Conservation (phyloP, 2,329 filamentous ascomycete genomes). For the Venturia carpophila region DNA sequence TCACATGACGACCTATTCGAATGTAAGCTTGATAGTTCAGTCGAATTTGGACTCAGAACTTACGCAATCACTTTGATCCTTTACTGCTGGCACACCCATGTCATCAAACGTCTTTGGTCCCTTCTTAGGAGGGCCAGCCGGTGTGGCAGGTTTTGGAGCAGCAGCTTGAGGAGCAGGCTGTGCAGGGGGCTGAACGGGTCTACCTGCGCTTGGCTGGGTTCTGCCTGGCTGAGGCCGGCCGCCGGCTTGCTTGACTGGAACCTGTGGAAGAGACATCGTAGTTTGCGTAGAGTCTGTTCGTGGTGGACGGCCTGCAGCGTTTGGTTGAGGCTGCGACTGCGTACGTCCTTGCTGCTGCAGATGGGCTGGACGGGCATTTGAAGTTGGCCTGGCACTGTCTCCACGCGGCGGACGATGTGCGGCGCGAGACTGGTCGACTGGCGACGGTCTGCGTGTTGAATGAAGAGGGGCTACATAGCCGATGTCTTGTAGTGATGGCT, state of each 20-base stretch:
- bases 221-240: conserved; percentile 13
- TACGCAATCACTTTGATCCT: conserved; percentile 88
- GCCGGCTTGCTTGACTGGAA: conserved; percentile 6
- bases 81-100: conserved; percentile 85
- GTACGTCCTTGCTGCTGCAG: conserved; percentile 7
- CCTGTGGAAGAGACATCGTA: background rate
- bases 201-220: conserved; percentile 2
- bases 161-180: conserved; percentile 10
- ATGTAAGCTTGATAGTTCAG: background rate
- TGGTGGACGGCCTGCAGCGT: conserved; percentile 2
- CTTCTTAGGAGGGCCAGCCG: conserved; percentile 44
- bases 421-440: background rate
- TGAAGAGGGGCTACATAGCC: conserved; percentile 18
- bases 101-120: conserved; percentile 95
- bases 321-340: conserved; percentile 8
- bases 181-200: conserved; percentile 3
- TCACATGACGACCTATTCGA: conserved; percentile 35
- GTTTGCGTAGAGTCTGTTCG: conserved; percentile 9
- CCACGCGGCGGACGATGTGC: conserved; percentile 13
- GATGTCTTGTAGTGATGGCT: conserved; percentile 16
- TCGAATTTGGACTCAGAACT: conserved; percentile 29
- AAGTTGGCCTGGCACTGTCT: conserved; percentile 2
- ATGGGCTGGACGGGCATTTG: background rate
- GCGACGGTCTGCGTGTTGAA: conserved; percentile 3
- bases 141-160: conserved; percentile 8